Percentiles rank a stretch among this genome's conserved stretches.
Evolutionary conservation across 2,329 filamentous ascomycete species (phyloP).

Genomic region (Cordyceps javanica): DNA sequence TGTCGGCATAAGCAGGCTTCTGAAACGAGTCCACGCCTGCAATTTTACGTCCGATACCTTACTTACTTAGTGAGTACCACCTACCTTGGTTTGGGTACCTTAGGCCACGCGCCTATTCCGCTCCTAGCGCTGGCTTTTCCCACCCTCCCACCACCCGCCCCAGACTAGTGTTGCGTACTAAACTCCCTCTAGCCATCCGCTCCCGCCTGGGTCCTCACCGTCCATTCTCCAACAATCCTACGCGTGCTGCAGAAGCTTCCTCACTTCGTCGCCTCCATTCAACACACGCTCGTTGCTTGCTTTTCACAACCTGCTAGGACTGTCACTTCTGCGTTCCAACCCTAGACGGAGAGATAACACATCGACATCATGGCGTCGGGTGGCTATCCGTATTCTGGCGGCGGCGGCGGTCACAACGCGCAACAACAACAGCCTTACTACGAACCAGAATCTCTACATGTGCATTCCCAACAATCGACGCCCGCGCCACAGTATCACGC

Average conservation of each 20-base stretch:
- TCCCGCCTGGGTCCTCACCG: not conserved
- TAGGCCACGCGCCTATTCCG: not conserved
- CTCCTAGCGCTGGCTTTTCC: slow-evolving; percentile 9
- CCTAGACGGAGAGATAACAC: not conserved
- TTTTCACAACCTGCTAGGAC: not conserved
- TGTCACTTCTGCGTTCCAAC: not conserved
- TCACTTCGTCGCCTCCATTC: not conserved
- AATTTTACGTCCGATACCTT: slow-evolving; percentile 1
- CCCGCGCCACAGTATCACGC: slow-evolving; percentile 33
- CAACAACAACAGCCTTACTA: slow-evolving; percentile 35
- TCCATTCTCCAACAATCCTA: not conserved
- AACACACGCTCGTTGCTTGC: not conserved
- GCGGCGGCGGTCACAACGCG: slow-evolving; percentile 6
- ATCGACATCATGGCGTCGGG: slow-evolving; percentile 50
- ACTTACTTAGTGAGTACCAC: no score
- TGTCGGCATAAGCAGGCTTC: not conserved
- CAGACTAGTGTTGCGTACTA: not conserved
- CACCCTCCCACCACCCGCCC: slow-evolving; percentile 12
- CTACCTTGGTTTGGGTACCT: no score
- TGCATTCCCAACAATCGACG: slow-evolving; percentile 35
- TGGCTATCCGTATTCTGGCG: slow-evolving; percentile 51
- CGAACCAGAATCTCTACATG: slow-evolving; percentile 28
- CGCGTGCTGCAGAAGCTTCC: not conserved
- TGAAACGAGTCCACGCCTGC: slow-evolving; percentile 8
- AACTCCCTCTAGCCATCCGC: not conserved